Conservation (phyloP, 1,139 yeast genomes). For the Zhuliangozyma blackwelliae region DNA sequence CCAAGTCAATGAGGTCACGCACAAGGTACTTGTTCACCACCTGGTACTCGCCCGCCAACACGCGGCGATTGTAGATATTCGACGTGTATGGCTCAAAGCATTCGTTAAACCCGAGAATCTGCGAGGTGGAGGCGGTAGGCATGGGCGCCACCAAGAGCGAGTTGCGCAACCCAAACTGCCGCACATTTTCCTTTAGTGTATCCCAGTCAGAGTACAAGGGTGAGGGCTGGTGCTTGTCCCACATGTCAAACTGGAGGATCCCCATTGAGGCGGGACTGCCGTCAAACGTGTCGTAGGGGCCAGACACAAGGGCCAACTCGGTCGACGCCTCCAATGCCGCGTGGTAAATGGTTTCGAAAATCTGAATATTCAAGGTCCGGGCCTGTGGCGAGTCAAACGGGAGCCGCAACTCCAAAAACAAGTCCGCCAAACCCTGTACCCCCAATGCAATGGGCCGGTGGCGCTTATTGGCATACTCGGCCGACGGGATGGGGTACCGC, state of each 20-base stretch:
- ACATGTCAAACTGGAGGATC: slow-evolving; percentile 69
- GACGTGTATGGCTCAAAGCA: slow-evolving; percentile 92
- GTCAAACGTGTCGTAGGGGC: slow-evolving; percentile 62
- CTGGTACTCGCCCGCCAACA: slow-evolving; percentile 85
- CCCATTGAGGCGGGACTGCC: slow-evolving; percentile 89
- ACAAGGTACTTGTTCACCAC: slow-evolving; percentile 79
- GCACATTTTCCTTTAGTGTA: slow-evolving; percentile 54
- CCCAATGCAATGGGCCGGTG: slow-evolving; percentile 88
- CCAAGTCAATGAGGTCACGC: slow-evolving; percentile 77
- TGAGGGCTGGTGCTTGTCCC: slow-evolving; percentile 67
- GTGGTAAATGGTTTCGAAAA: slow-evolving; percentile 87
- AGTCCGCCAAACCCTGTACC: slow-evolving; percentile 86
- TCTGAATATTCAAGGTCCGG: slow-evolving; percentile 64
- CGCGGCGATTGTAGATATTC: slow-evolving; percentile 82
- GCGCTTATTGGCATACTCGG: slow-evolving; percentile 63
- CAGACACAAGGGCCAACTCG: slow-evolving; percentile 64
- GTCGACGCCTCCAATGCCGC: slow-evolving; percentile 78
- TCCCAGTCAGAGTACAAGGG: slow-evolving; percentile 73
- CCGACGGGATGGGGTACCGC: slow-evolving; percentile 71
- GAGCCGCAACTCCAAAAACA: slow-evolving; percentile 69
- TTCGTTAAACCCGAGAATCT: slow-evolving; percentile 83
- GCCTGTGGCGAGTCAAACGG: slow-evolving; percentile 82
- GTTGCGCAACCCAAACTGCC: slow-evolving; percentile 68
- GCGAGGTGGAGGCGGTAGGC: slow-evolving; percentile 96
- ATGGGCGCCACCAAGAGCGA: slow-evolving; percentile 85